phyloP scores from a whole-genome alignment of 768 basidiomycete species.

The Leucosporidium creatinivorum region DNA sequence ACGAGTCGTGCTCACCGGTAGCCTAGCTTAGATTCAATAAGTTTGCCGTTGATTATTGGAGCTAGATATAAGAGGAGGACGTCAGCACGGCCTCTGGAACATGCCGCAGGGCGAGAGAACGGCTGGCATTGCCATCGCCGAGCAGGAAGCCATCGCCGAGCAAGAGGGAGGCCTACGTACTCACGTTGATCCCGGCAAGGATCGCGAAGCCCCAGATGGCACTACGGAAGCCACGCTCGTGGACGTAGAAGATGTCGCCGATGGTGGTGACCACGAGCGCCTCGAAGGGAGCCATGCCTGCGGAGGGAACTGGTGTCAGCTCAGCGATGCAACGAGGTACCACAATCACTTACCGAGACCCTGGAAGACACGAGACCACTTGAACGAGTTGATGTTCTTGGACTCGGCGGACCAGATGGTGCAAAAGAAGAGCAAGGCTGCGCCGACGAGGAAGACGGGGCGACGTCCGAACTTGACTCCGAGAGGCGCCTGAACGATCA shows the following conservation, averaged over 20 bases:
- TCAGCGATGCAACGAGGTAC: too few relatives aligned
- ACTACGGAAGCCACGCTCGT: conserved; percentile 42
- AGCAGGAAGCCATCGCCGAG: too few relatives aligned
- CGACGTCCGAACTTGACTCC: conserved; percentile 45
- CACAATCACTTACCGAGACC: conserved; percentile 46
- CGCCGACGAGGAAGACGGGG: conserved; percentile 6
- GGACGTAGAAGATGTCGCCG: conserved; percentile 27
- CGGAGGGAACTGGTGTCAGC: conserved; percentile 40
- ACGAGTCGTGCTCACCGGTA: too few relatives aligned
- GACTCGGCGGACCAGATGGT: conserved; percentile 49
- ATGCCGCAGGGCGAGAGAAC: too few relatives aligned
- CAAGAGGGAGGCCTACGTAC: too few relatives aligned
- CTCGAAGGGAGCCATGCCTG: conserved; percentile 29
- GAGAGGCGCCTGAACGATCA: conserved; percentile 37
- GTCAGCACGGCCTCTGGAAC: too few relatives aligned
- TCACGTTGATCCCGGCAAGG: conserved; percentile 39
- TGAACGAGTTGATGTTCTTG: conserved; percentile 45
- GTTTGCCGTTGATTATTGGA: conserved; percentile 49
- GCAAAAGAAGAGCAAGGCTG: conserved; percentile 26
- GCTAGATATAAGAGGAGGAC: conserved; percentile 23
- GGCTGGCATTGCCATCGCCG: too few relatives aligned
- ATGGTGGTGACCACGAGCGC: conserved; percentile 26
- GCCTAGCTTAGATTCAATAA: conserved; percentile 41
- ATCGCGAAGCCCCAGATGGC: conserved; percentile 50
- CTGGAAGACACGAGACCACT: conserved; percentile 48